Evolutionary conservation across 1,284 basidiomycete genomes (phyloP), one percentile per base, ranked within the genome.

Genomic region (Porogramme epimiltina): DNA sequence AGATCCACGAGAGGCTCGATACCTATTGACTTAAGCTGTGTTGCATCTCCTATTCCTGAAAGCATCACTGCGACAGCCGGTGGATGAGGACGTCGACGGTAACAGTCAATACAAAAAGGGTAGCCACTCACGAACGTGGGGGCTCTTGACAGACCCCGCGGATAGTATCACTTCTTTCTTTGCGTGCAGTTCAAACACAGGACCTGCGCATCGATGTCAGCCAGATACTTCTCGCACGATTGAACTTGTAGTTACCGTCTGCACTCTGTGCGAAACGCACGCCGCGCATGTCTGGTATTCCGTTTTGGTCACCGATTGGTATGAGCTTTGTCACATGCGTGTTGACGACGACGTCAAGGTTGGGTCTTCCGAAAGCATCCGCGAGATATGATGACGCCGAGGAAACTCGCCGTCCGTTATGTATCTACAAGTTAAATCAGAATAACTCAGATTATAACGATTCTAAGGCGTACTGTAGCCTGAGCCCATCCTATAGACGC

Each of bases 311-410:
- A 2, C 48, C 48, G 3, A 67, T 66, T 19, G 65, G 63, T 8
- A 75, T 16, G 1, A 78, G 51, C 33, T 68, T 68, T 10, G 67
- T 70, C 4, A 72, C 76, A 33, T 69, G 70, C 2, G 72, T 66
- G 40, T 73, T 67, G 18, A 76, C 51, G 1, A 77, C 55, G 18
- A 79, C 65, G 42, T 73, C 69, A 2, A 79, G 52, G 55, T 78
- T 79, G 4, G 66, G 57, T 13, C 73, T 59, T 26, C 52, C 56
- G 9, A 68, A 56, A 6, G 59, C 54, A 16, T 66, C 62, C 1
- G 57, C 58, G 13, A 78, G 56, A 43, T 66, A 67, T n/a, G 58
- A 61, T 15, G 59, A 58, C 9, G 62, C 60, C 3, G 62, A 60
- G 54, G 16, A 65, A 62, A 39, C 69, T 58, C 15, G 73, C 62